Conservation (phyloP, 768 basidiomycete genomes). For the Favolaschia claudopus region DNA sequence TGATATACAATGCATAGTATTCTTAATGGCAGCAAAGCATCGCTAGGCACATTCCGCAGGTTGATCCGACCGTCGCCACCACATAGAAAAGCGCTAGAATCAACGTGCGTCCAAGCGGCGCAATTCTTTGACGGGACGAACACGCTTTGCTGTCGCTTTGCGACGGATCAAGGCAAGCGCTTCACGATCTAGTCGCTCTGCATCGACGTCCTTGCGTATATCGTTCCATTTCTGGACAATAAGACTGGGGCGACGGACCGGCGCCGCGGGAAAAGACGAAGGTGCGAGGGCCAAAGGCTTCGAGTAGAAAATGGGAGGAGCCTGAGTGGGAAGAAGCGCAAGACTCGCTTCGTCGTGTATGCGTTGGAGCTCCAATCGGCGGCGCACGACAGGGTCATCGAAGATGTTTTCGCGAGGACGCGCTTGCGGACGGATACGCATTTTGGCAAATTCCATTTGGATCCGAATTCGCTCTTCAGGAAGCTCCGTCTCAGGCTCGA, state of each 20-base stretch:
- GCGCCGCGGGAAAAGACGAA: background rate
- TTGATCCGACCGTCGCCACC: no score
- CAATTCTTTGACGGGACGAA: no score
- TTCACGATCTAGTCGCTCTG: background rate
- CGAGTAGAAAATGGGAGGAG: background rate
- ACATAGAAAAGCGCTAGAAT: no score
- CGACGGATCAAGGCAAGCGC: background rate
- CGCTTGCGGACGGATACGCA: background rate
- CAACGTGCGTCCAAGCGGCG: no score
- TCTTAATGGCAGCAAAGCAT: background rate
- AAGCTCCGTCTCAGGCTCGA: background rate
- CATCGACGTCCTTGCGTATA: background rate
- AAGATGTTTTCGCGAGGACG: background rate
- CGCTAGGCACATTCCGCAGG: no score
- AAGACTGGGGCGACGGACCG: background rate
- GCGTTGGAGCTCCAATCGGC: background rate
- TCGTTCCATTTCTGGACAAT: background rate
- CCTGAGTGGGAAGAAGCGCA: background rate
- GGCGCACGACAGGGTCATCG: background rate
- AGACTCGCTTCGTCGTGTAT: background rate
- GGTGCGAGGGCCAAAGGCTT: background rate
- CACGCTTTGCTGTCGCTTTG: no score
- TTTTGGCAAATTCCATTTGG: background rate
- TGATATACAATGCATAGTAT: background rate
- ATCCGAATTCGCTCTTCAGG: background rate